Conservation (phyloP, 768 basidiomycete genomes). For the Postia placenta region DNA sequence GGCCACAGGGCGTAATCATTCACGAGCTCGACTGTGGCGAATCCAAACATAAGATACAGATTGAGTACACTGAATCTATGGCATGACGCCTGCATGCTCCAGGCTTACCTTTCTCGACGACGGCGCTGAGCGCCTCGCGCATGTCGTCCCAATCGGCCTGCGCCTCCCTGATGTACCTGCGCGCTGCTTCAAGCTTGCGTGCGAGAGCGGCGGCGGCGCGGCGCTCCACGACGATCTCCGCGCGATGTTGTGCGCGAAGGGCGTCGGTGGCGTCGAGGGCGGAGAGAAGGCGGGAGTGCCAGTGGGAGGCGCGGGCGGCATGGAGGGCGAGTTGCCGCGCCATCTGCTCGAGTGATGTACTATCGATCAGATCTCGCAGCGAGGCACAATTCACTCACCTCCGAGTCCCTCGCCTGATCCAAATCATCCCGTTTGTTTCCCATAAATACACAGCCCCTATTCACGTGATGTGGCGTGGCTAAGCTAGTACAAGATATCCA, state of each 20-base stretch:
- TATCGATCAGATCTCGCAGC: slow-evolving; percentile 5
- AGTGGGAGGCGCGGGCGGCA: slow-evolving; percentile 32
- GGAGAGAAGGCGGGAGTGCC: slow-evolving; percentile 41
- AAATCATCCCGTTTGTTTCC: neutral
- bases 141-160: slow-evolving; percentile 49
- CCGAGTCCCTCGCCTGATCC: slow-evolving; percentile 2
- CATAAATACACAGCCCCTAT: no score
- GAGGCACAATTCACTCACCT: neutral
- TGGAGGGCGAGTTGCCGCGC: slow-evolving; percentile 30
- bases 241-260: slow-evolving; percentile 30
- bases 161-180: slow-evolving; percentile 23
- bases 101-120: slow-evolving; percentile 56
- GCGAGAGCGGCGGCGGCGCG: slow-evolving; percentile 29
- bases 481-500: no score
- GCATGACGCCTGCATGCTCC: neutral
- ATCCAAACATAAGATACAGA: slow-evolving; percentile 7
- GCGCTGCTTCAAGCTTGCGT: slow-evolving; percentile 32
- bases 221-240: slow-evolving; percentile 32
- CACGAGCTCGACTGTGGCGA: slow-evolving; percentile 41
- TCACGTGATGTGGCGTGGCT: no score
- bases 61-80: slow-evolving; percentile 1
- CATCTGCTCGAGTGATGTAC: slow-evolving; percentile 21
- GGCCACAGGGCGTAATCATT: slow-evolving; percentile 43
- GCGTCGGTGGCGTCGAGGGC: slow-evolving; percentile 46
- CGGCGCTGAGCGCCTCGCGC: slow-evolving; percentile 42